Conservation (phyloP, 2,329 filamentous ascomycete genomes). For the Alternaria infectoria region DNA sequence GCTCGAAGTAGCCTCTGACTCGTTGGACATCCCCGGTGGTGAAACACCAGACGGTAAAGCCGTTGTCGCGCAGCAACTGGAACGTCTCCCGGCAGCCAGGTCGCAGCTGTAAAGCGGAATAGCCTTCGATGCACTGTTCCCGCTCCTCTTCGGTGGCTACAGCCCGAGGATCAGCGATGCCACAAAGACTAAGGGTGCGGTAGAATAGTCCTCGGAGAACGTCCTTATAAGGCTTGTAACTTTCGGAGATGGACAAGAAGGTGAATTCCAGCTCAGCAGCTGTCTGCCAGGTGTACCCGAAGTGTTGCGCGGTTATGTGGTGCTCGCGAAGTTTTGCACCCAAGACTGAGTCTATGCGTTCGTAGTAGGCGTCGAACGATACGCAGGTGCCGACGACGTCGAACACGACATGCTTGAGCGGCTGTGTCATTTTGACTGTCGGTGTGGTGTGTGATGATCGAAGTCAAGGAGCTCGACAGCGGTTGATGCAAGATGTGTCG, state of each 20-base stretch:
- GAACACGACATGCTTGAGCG: conserved; percentile 15
- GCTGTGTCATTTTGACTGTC: background rate
- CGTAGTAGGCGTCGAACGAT: conserved; percentile 18
- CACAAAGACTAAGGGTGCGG: conserved; percentile 14
- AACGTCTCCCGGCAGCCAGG: conserved; percentile 8
- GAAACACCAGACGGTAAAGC: conserved; percentile 17
- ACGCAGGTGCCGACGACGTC: conserved; percentile 20
- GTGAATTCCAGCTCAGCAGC: conserved; percentile 22
- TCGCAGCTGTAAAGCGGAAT: conserved; percentile 10
- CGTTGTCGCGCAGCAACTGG: conserved; percentile 10
- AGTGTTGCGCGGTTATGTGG: conserved; percentile 11
- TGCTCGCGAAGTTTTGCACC: conserved; percentile 12
- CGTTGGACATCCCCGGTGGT: conserved; percentile 16
- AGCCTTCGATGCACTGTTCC: conserved; percentile 16
- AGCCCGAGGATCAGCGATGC: conserved; percentile 6
- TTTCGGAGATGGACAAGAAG: conserved; percentile 15
- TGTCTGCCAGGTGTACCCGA: conserved; percentile 20
- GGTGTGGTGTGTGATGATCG: background rate
- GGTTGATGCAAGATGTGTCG: background rate
- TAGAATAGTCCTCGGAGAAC: conserved; percentile 15
- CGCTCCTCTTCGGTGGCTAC: conserved; percentile 9
- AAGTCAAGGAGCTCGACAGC: background rate
- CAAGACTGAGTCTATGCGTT: conserved; percentile 11
- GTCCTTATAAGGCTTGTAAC: conserved; percentile 15
- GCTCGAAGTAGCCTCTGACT: conserved; percentile 60